Base-by-base conservation (phyloP, 2,329 filamentous ascomycete genomes). In the Zopfia rhizophila region DNA sequence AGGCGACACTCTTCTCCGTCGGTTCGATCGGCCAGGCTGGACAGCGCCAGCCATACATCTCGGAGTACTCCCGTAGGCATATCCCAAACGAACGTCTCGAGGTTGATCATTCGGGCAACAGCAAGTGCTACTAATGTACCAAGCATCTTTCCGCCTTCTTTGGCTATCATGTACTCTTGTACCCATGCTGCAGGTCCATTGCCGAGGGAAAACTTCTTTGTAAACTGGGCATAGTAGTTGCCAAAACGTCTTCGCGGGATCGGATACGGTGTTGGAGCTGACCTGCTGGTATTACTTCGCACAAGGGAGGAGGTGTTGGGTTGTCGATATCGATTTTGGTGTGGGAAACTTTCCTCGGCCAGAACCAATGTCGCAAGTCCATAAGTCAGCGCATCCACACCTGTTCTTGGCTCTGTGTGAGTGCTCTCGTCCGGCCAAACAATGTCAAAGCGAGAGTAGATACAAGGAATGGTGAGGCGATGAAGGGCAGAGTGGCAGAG, bases 71-170 rank as follows among this genome's bases (percentile, higher is more conserved):
- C 90, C 0, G 90, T 94, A 1, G 90, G 90, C 90, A 94, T 93
- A 63, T 95, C 90, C 90, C 90, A 94, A 3, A 90, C 79, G 62
- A 94, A 94, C 0, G 85, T 86, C 70, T 94, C 90, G 27, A 95
- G 78, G 61, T 90, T 90, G 38, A 84, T 77, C 90, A 94, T 94
- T 52, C 88, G 86, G 30, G 86, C 85, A n/a, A 94, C 79, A 10
- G 89, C 88, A 54, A 92, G 74, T 7, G 89, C 88, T 10, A 91
- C 89, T 37, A 94, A 75, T 1, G 89, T 93, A 4, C 89, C 89
- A n/a, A 94, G 79, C 89, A 94, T 91, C 74, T 93, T 94, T 3
- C 90, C 90, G 45, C 87, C 86, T 66, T 93, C 89, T 70, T 91
- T 92, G 2, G 83, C 87, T 59, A 93, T 89, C 52, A 89, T 82